phyloP scores from a whole-genome alignment of 1,284 basidiomycete genomes.

The Schizopora paradoxa region DNA sequence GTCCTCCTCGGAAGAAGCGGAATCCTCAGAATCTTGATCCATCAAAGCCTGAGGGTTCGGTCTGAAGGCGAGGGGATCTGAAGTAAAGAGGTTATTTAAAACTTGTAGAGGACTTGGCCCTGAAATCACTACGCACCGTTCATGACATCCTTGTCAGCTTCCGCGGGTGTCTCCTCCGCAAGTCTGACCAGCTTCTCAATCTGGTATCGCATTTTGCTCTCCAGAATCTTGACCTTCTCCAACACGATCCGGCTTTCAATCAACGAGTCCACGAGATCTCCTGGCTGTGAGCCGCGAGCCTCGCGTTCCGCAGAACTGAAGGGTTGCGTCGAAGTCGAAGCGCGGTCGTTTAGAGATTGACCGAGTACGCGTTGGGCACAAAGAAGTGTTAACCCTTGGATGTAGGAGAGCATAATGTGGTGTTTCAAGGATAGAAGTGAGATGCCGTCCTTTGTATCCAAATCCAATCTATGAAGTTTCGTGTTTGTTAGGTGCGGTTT shows the following conservation, averaged over 20 bases:
- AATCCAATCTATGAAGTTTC: conserved; percentile 31
- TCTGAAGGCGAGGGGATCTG: conserved; percentile 87
- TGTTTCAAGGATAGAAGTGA: conserved; percentile 90
- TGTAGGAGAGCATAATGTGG: conserved; percentile 79
- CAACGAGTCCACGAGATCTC: conserved; percentile 68
- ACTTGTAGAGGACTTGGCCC: conserved; percentile 8
- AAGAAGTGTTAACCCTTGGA: conserved; percentile 81
- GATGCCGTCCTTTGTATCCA: conserved; percentile 76
- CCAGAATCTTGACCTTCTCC: conserved; percentile 78
- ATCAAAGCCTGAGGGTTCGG: conserved; percentile 77
- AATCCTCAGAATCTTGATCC: conserved; percentile 34
- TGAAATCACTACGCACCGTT: conserved; percentile 49
- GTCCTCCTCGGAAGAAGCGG: conserved; percentile 28
- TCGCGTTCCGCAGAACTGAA: conserved; percentile 53
- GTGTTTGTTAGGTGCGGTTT: background rate
- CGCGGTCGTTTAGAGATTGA: conserved; percentile 49
- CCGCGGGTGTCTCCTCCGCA: conserved; percentile 53
- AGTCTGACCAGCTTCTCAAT: conserved; percentile 87
- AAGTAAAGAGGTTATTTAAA: conserved; percentile 5
- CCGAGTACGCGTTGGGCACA: conserved; percentile 65
- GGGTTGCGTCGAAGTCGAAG: conserved; percentile 34
- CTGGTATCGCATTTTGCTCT: conserved; percentile 88
- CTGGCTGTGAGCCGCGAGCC: conserved; percentile 47
- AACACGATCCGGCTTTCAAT: conserved; percentile 69
- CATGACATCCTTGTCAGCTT: conserved; percentile 44